Base-by-base conservation (phyloP, 306 rosid genomes). In the Pueraria montana region DNA sequence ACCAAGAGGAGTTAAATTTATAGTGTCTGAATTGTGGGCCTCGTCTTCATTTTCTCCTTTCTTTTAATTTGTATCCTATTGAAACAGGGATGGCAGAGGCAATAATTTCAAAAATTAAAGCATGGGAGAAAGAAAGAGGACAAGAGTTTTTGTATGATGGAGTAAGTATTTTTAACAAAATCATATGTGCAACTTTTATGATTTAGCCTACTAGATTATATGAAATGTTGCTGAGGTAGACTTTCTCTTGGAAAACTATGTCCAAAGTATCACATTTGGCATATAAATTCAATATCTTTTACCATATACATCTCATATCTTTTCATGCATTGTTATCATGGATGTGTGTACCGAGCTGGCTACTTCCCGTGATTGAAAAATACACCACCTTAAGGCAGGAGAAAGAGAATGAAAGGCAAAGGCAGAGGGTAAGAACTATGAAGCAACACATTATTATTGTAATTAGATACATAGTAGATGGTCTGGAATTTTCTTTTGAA, bases 91-190 rank as follows among this genome's bases (percentile, higher is more conserved):
- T 91, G 90, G 89, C 89, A 32, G 98, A 92, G 65, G 84, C 86
- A 76, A 84, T 94, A 63, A 85, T 79, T 80, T 86, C 78, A 32
- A 94, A 94, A 89, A 84, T 92, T 67, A 63, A 59, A 45, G 87
- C 87, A 64, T 94, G 98, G 97, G 95, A 92, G 86, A 82, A 84
- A 64, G 95, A 92, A 52, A 91, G 86, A 64, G 95, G 87, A 26
- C 8, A 27, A 13, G 91, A 89, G 83, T 94, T 94, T 84, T 67
- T 52, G 26, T 92, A 89, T 27, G 95, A 89, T 49, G 90, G 91
- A 66, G 95, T 94, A 84, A 91, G 98, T 83, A 59, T n/a, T 64
- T 59, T 49, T 46, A 61, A 12, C 82, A 53, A 34, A 76, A 69
- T 40, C 52, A 61, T 27, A 24, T 74, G 42, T 58, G 20, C 45